Percentiles rank a stretch among this genome's conserved stretches.
These are phyloP conservation scores for Calophaca sinica DNA, from an alignment of 306 rosid species.

Conservation along the genomic window DNA sequence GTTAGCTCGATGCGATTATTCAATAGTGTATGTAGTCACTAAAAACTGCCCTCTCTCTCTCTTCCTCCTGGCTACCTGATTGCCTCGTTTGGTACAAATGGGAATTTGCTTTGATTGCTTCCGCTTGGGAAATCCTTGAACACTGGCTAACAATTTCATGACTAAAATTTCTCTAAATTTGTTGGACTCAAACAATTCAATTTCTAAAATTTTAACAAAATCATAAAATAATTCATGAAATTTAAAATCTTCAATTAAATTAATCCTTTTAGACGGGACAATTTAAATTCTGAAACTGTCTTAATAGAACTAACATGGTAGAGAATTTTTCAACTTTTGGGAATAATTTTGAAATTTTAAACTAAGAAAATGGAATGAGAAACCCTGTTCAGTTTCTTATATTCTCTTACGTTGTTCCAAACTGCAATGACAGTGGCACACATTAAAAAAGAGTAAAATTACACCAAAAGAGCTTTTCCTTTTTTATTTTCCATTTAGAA, in stretches of 20 bases:
- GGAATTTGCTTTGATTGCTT: neutral
- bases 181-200: too few species aligned
- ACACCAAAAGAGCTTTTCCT: conserved; percentile 37
- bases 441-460: conserved; percentile 22
- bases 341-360: neutral
- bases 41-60: neutral
- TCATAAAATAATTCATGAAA: too few species aligned
- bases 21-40: neutral
- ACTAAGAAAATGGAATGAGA: conserved; percentile 43
- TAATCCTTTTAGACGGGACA: too few species aligned
- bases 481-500: neutral
- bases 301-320: too few species aligned
- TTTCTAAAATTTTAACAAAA: too few species aligned
- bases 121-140: too few species aligned
- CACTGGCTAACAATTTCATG: too few species aligned
- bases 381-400: conserved; percentile 48
- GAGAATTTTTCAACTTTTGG: too few species aligned
- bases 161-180: too few species aligned
- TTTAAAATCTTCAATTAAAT: too few species aligned
- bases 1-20: too few species aligned
- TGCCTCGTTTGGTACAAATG: neutral
- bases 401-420: conserved; percentile 57
- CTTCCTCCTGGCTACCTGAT: neutral
- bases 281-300: too few species aligned
- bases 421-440: conserved; percentile 66